phyloP scores from a whole-genome alignment of 305 asterid genomes.

The Solanum hybrid region DNA sequence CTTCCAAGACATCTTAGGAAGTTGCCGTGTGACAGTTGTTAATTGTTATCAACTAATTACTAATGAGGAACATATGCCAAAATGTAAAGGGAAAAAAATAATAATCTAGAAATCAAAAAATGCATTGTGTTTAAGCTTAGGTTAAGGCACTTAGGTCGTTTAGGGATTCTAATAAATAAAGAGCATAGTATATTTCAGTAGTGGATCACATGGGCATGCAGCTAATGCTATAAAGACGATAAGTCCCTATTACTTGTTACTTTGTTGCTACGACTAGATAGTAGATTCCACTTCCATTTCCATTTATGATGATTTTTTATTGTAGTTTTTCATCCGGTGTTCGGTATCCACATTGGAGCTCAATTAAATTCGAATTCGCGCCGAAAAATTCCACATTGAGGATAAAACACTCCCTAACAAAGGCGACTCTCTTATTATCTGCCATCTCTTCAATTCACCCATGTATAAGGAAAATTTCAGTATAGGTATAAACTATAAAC shows the following conservation, averaged over 20 bases:
- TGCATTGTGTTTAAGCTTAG: not conserved
- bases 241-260: not conserved
- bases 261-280: not conserved
- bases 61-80: not conserved
- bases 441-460: not conserved
- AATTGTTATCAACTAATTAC: not conserved
- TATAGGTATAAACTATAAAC: not conserved
- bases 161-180: not conserved
- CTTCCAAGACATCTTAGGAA: not conserved
- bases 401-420: no score
- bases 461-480: not conserved
- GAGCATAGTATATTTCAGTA: not conserved
- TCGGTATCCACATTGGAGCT: no score
- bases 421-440: not conserved
- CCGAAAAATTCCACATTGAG: no score
- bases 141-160: not conserved
- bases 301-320: not conserved
- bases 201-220: not conserved
- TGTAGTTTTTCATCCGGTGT: no score
- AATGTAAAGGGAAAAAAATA: not conserved
- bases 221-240: not conserved
- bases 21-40: not conserved
- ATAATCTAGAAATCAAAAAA: not conserved
- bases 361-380: no score
- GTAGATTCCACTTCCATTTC: not conserved